These are phyloP conservation scores for Colletotrichum somersetense DNA, from an alignment of 2,329 filamentous ascomycete genomes.

Conservation along the genomic window DNA sequence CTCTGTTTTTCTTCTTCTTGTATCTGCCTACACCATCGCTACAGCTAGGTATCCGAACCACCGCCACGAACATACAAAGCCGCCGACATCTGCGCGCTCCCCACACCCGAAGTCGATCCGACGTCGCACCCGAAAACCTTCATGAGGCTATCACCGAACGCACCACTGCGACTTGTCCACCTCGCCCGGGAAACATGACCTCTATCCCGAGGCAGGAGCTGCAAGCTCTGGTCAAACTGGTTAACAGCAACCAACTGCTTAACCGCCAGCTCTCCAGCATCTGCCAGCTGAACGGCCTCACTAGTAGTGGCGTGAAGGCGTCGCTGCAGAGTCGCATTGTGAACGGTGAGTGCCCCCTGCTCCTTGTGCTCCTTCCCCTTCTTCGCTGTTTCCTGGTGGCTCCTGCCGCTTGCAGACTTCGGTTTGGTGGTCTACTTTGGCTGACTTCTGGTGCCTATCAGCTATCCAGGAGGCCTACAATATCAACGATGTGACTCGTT, in stretches of 20 bases:
- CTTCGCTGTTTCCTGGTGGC: slow-evolving; percentile 33
- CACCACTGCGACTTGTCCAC: slow-evolving; percentile 26
- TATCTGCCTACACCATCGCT: neutral
- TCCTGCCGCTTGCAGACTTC: neutral
- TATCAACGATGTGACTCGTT: slow-evolving; percentile 54
- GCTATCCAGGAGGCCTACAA: slow-evolving; percentile 58
- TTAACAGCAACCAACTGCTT: slow-evolving; percentile 60
- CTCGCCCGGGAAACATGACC: slow-evolving; percentile 43
- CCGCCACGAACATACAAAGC: neutral
- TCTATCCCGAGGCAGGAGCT: slow-evolving; percentile 57
- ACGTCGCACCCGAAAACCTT: slow-evolving; percentile 39
- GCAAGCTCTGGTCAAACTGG: slow-evolving; percentile 58
- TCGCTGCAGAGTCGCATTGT: slow-evolving; percentile 84
- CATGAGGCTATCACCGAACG: slow-evolving; percentile 40
- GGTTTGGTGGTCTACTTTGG: neutral
- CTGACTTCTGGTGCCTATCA: slow-evolving; percentile 44
- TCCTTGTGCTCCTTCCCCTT: slow-evolving; percentile 30
- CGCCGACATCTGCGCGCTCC: slow-evolving; percentile 4
- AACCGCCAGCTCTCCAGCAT: slow-evolving; percentile 80
- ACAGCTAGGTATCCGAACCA: neutral
- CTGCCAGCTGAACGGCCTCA: slow-evolving; percentile 79
- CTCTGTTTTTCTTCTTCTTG: neutral
- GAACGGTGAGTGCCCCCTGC: slow-evolving; percentile 71
- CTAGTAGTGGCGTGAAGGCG: slow-evolving; percentile 86
- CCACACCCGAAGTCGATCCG: slow-evolving; percentile 26